Evolutionary conservation across 2,329 filamentous ascomycete species (phyloP).

Genomic region (Elsinoe necatrix): DNA sequence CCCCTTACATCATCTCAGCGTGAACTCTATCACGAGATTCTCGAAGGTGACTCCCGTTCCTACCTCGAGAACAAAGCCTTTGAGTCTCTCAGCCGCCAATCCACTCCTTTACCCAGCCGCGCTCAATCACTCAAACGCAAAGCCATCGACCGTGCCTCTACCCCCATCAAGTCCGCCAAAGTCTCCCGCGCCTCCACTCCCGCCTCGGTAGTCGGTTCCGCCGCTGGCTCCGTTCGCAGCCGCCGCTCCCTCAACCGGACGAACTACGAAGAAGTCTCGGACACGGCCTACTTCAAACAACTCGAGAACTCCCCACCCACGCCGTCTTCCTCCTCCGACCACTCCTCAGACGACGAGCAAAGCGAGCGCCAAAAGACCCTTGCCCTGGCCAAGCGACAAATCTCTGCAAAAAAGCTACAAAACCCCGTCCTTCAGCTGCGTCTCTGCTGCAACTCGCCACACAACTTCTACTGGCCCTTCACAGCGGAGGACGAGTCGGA

Average conservation of each 20-base stretch:
- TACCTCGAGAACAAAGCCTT: slow-evolving; percentile 68
- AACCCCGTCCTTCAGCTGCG: slow-evolving; percentile 90
- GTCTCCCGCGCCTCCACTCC: slow-evolving; percentile 71
- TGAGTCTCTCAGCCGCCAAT: slow-evolving; percentile 51
- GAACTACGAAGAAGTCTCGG: slow-evolving; percentile 64
- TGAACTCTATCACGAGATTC: slow-evolving; percentile 76
- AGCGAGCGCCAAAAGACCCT: slow-evolving; percentile 58
- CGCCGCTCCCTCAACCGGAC: slow-evolving; percentile 46
- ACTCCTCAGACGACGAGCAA: slow-evolving; percentile 49
- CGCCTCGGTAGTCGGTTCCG: slow-evolving; percentile 34
- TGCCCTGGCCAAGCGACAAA: slow-evolving; percentile 75
- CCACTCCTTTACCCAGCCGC: slow-evolving; percentile 40
- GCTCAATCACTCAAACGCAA: slow-evolving; percentile 52
- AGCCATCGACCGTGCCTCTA: slow-evolving; percentile 33
- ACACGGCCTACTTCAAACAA: slow-evolving; percentile 74
- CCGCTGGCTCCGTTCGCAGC: slow-evolving; percentile 33
- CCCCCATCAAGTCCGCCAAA: slow-evolving; percentile 62
- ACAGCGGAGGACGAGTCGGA: slow-evolving; percentile 49
- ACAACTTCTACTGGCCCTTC: slow-evolving; percentile 95
- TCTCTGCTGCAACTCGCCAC: slow-evolving; percentile 83
- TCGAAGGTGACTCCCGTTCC: slow-evolving; percentile 43
- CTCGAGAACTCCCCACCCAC: slow-evolving; percentile 51
- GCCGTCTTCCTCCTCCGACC: slow-evolving; percentile 28
- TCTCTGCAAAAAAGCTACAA: slow-evolving; percentile 83
- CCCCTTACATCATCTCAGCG: slow-evolving; percentile 86